Evolutionary conservation across 495 filamentous ascomycete species (phyloP).

Genomic region (Hypomontagnella submonticulosa): DNA sequence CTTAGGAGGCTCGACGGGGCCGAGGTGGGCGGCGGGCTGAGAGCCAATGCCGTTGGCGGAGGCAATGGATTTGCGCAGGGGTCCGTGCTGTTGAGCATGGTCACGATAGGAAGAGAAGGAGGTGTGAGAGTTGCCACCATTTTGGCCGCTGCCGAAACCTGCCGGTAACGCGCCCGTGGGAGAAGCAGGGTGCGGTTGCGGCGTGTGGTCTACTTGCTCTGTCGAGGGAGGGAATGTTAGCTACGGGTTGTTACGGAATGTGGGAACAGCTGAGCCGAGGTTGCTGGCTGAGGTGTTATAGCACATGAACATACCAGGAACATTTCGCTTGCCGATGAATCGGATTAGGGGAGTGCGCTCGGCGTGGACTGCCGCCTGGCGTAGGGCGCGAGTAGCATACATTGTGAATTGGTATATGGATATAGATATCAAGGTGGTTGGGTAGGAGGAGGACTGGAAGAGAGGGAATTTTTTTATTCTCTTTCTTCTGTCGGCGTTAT

Average conservation of each 20-base stretch:
- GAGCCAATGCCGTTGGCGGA: slow-evolving; percentile 70
- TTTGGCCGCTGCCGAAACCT: slow-evolving; percentile 67
- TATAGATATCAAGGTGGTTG: not conserved
- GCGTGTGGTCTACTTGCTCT: slow-evolving; percentile 78
- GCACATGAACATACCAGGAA: slow-evolving; percentile 73
- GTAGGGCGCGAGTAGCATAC: slow-evolving; percentile 73
- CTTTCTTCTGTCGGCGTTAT: slow-evolving; percentile 27
- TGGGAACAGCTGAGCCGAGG: slow-evolving; percentile 1
- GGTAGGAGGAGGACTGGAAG: not conserved
- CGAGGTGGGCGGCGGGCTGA: slow-evolving; percentile 71
- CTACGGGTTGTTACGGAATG: slow-evolving; percentile 21
- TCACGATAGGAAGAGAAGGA: slow-evolving; percentile 92
- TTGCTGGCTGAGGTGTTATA: not conserved
- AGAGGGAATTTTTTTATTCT: slow-evolving; percentile 5
- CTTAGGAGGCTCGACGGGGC: slow-evolving; percentile 72
- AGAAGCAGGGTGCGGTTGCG: slow-evolving; percentile 64
- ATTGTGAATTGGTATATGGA: slow-evolving; percentile 52
- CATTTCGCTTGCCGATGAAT: slow-evolving; percentile 88
- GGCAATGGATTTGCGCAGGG: slow-evolving; percentile 71
- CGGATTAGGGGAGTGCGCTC: slow-evolving; percentile 85
- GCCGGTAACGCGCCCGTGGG: slow-evolving; percentile 56
- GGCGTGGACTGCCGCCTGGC: slow-evolving; percentile 69
- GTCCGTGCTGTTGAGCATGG: slow-evolving; percentile 94
- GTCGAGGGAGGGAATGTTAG: slow-evolving; percentile 20
- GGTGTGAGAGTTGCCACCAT: slow-evolving; percentile 63